phyloP scores from a whole-genome alignment of 1,139 yeast species.

The Yamadazyma buinensis region DNA sequence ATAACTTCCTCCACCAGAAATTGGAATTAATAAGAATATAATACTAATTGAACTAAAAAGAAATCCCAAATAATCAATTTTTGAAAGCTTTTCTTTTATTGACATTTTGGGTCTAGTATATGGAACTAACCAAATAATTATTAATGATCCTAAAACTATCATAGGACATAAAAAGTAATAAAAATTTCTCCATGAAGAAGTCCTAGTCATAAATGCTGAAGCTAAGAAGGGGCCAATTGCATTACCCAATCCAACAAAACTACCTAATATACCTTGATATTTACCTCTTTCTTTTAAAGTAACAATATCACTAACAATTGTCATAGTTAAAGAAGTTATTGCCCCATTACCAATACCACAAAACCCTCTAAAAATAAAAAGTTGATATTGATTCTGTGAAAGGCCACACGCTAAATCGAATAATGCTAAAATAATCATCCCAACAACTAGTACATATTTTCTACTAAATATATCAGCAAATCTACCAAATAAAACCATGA shows the following conservation, averaged over 20 bases:
- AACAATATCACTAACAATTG: conserved; percentile 40
- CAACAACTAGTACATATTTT: conserved; percentile 30
- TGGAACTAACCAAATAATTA: conserved; percentile 19
- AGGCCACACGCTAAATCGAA: conserved; percentile 43
- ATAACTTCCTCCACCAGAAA: conserved; percentile 56
- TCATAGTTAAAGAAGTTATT: conserved; percentile 38
- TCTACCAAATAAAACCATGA: conserved; percentile 43
- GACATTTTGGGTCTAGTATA: conserved; percentile 18
- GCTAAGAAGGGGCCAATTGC: conserved; percentile 54
- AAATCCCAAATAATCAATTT: conserved; percentile 48
- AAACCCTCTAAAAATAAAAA: conserved; percentile 39
- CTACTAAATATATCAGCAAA: conserved; percentile 43
- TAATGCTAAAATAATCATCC: conserved; percentile 27
- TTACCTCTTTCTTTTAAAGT: conserved; percentile 42
- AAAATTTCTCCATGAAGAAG: conserved; percentile 46
- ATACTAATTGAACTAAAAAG: conserved; percentile 40
- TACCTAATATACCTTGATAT: conserved; percentile 47
- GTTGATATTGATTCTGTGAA: conserved; percentile 35
- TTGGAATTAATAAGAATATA: conserved; percentile 45
- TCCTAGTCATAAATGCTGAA: conserved; percentile 40
- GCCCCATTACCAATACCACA: conserved; percentile 48
- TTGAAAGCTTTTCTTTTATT: conserved; percentile 28
- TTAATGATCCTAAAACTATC: conserved; percentile 23
- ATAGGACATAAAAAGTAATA: conserved; percentile 36
- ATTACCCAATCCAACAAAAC: conserved; percentile 51